Percentiles rank a stretch among this genome's conserved stretches.
These are phyloP conservation scores for Chlorella sp. DNA, from an alignment of 139 green algal genomes.

Conservation along the genomic window DNA sequence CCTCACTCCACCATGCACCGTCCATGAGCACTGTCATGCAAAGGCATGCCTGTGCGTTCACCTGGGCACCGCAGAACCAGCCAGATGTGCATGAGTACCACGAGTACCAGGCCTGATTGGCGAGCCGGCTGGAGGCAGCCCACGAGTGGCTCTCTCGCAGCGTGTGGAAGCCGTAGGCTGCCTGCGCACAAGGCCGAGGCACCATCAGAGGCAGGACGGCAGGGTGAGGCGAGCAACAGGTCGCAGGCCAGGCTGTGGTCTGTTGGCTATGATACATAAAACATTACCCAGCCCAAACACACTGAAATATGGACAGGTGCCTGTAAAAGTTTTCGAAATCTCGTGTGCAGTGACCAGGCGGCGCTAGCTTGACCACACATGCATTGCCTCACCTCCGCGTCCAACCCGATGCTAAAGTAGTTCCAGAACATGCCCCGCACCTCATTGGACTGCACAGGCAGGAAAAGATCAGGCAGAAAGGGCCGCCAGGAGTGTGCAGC, in stretches of 20 bases:
- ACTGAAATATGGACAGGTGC: too few relatives aligned
- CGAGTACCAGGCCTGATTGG: conserved; percentile 85
- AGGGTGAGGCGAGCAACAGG: too few relatives aligned
- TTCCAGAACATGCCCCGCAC: conserved; percentile 80
- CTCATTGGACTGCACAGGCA: conserved; percentile 10
- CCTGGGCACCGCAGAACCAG: conserved; percentile 75
- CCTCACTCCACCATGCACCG: too few relatives aligned
- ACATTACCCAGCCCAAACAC: too few relatives aligned
- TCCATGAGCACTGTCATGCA: too few relatives aligned
- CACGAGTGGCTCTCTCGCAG: conserved; percentile 74
- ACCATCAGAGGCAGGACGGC: too few relatives aligned
- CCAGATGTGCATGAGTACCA: conserved; percentile 66
- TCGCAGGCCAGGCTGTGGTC: too few relatives aligned
- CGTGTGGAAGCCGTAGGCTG: conserved; percentile 85
- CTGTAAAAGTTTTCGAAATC: too few relatives aligned
- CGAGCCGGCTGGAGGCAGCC: conserved; percentile 46
- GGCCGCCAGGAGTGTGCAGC: not conserved
- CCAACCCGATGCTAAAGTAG: conserved; percentile 85
- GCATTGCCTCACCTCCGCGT: conserved; percentile 67
- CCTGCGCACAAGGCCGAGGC: not conserved
- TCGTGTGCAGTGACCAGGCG: too few relatives aligned
- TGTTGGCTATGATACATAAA: too few relatives aligned
- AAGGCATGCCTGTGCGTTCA: not conserved
- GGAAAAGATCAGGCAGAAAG: not conserved
- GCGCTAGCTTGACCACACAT: too few relatives aligned